A percentile compares a stretch with the other conserved stretches of the same genome.
phyloP scores from a whole-genome alignment of 2,329 filamentous ascomycete genomes.

The Epichloe typhina region DNA sequence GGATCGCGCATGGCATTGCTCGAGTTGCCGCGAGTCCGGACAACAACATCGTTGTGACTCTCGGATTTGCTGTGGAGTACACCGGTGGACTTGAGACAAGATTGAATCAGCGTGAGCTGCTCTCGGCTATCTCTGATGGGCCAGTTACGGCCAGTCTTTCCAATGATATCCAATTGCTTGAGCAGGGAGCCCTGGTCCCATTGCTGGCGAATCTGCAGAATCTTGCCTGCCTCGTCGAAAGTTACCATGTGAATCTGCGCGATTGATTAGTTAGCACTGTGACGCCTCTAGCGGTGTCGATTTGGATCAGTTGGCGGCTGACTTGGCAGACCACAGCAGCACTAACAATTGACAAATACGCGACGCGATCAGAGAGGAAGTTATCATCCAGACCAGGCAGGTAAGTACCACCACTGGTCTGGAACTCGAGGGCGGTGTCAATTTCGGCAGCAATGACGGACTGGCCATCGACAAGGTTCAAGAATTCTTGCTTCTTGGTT shows the following conservation, averaged over 20 bases:
- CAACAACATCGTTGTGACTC: constrained; percentile 23
- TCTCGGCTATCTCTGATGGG: constrained; percentile 81
- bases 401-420: constrained; percentile 69
- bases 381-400: constrained; percentile 87
- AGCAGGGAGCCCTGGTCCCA: constrained; percentile 94
- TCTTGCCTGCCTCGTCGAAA: constrained; percentile 66
- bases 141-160: constrained; percentile 83
- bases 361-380: constrained; percentile 72
- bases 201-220: constrained; percentile 73
- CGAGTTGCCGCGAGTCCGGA: constrained; percentile 37
- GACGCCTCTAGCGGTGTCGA: background rate
- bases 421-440: constrained; percentile 72
- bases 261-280: background rate
- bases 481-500: constrained; percentile 68
- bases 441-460: constrained; percentile 69
- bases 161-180: constrained; percentile 89
- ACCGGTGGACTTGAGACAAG: constrained; percentile 39
- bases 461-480: constrained; percentile 59
- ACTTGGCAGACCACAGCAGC: background rate
- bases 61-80: constrained; percentile 19
- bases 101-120: constrained; percentile 63
- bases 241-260: constrained; percentile 72
- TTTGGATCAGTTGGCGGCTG: background rate
- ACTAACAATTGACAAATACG: constrained; percentile 70
- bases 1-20: constrained; percentile 46